phyloP scores from a whole-genome alignment of 352 stramenopile genomes.

The Hyphochytrium catenoides region DNA sequence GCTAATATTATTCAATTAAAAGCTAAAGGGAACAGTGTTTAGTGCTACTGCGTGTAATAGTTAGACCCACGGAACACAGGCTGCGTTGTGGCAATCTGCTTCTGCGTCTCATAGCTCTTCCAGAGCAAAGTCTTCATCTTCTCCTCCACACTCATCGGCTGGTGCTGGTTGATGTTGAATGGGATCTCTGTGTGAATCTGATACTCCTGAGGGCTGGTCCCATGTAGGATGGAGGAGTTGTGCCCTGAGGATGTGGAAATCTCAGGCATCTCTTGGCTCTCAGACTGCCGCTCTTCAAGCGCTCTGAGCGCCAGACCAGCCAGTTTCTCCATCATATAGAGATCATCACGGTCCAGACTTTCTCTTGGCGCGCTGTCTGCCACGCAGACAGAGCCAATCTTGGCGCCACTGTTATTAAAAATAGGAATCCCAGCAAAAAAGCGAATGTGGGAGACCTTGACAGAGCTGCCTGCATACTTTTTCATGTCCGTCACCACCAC shows the following conservation, averaged over 20 bases:
- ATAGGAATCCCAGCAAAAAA: conserved; percentile 51
- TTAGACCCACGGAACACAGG: too few species aligned
- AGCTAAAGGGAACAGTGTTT: too few species aligned
- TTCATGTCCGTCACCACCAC: conserved; percentile 35
- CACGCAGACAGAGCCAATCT: conserved; percentile 46
- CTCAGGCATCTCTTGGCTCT: conserved; percentile 5
- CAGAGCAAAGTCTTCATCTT: conserved; percentile 44
- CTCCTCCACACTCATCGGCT: conserved; percentile 15
- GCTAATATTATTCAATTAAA: too few species aligned
- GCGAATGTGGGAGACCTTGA: conserved; percentile 41
- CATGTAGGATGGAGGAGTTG: neutral
- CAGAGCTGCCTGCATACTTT: conserved; percentile 24
- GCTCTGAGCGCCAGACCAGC: conserved; percentile 40
- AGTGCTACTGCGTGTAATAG: too few species aligned
- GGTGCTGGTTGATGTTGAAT: conserved; percentile 2
- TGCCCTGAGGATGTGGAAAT: conserved; percentile 8
- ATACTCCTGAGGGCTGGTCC: neutral
- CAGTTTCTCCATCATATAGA: conserved; percentile 49
- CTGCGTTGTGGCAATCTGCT: conserved; percentile 41
- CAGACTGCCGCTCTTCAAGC: conserved; percentile 27
- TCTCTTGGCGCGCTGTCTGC: conserved; percentile 44
- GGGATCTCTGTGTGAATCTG: neutral
- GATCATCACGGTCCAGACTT: conserved; percentile 30
- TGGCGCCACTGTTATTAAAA: conserved; percentile 32
- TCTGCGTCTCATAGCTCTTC: conserved; percentile 49